Base-by-base conservation (phyloP, 192 early-diverging fungal genomes). In the Podila minutissima region DNA sequence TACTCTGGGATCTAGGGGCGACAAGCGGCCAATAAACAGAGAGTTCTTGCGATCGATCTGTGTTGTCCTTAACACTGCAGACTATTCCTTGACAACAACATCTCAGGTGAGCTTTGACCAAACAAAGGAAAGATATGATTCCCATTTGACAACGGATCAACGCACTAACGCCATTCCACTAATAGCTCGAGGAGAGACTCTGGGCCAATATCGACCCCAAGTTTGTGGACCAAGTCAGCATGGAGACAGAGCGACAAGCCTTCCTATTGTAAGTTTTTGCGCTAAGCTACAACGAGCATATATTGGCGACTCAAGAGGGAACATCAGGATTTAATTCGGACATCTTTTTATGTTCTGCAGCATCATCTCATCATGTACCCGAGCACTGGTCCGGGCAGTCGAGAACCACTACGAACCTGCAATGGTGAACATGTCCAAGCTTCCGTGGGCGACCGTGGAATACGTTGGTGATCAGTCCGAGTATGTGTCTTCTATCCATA, bases 401-500 rank as follows among this genome's bases (percentile, higher is more conserved):
- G 93, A 95, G 64, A 87, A 76, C 17, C 72, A 85, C 51, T 89
- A 92, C 46, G 96, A 94, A 35, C 83, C 92, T 11, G 89, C 91
- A 12, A 74, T 98, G 33, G 79, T 86, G 2, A 69, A 86, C 28
- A 95, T 99, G 94, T 73, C 91, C 6, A 90, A 91, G 67, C 84
- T 92, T 13, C 88, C 88, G 4, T 99, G 98, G 97, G 91, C 86
- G 7, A 88, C 87, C 0, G 69, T 98, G 60, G 92, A 95, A 63
- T 86, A 91, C 11, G 97, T 98, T 20, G 98, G 97, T 13, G 98
- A 99, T 83, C 98, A 99, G 79, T 96, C 94, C 0, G 91, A 89
- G 50, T 96, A 97, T 77, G 90, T 99, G 13, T 86, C 89, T 5
- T 67, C 87, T 67, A 87, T 95, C 13, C 91, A 91, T 38, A 83